Percentiles rank a stretch among this genome's conserved stretches.
Evolutionary conservation across 768 basidiomycete genomes (phyloP).

Genomic region (Trichaptum fuscoviolaceum): DNA sequence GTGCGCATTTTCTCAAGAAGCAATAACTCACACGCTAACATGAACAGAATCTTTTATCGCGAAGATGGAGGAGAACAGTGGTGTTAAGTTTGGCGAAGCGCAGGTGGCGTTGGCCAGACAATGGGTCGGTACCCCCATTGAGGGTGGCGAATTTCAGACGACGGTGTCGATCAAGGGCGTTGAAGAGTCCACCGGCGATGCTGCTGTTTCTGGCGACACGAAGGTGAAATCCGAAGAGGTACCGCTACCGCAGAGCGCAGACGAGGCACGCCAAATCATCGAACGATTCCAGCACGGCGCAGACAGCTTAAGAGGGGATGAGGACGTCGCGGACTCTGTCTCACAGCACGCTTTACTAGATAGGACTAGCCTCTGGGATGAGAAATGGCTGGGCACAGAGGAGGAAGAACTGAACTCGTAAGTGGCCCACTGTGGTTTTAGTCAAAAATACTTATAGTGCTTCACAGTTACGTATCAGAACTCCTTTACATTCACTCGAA

Average conservation of each 20-base stretch:
- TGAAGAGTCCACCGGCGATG: slow-evolving; percentile 2
- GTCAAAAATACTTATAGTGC: slow-evolving; percentile 18
- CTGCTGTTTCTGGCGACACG: slow-evolving; percentile 45
- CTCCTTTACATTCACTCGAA: slow-evolving; percentile 81
- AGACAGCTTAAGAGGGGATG: slow-evolving; percentile 46
- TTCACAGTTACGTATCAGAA: slow-evolving; percentile 70
- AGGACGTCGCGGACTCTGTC: slow-evolving; percentile 68
- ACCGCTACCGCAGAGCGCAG: slow-evolving; percentile 56
- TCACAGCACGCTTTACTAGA: slow-evolving; percentile 75
- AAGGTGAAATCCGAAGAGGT: slow-evolving; percentile 58
- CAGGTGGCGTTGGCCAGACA: slow-evolving; percentile 78
- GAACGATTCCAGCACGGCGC: slow-evolving; percentile 68
- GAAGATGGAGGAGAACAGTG: slow-evolving; percentile 67
- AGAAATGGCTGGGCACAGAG: slow-evolving; percentile 79
- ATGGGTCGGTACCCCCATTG: slow-evolving; percentile 55
- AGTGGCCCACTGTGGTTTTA: slow-evolving; percentile 27
- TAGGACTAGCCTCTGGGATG: slow-evolving; percentile 55
- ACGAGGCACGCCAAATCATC: slow-evolving; percentile 67
- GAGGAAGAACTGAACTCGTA: slow-evolving; percentile 79
- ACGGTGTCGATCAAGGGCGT: slow-evolving; percentile 48
- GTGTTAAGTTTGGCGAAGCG: slow-evolving; percentile 78
- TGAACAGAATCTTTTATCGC: slow-evolving; percentile 44
- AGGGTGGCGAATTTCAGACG: slow-evolving; percentile 32
- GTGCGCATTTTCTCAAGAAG: background rate
- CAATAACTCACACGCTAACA: background rate